A percentile compares a stretch with the other conserved stretches of the same genome.
Evolutionary conservation across 768 basidiomycete genomes (phyloP).

Genomic region (Baorangia bicolor): DNA sequence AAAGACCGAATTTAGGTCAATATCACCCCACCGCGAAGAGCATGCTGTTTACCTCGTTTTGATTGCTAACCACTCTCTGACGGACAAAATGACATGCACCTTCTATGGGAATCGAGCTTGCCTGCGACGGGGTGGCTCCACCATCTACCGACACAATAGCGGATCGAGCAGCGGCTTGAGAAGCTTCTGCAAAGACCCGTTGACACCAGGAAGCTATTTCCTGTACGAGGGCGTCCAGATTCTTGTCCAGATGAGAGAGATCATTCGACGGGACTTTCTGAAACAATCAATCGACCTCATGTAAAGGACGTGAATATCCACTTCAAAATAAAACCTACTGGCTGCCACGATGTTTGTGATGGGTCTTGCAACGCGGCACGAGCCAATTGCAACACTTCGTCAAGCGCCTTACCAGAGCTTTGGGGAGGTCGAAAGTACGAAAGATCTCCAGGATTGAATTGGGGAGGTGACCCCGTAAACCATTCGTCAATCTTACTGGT

Average conservation of each 20-base stretch:
- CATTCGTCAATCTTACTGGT: constrained; percentile 73
- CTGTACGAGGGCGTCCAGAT: constrained; percentile 62
- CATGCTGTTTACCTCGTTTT: constrained; percentile 50
- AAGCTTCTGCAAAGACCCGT: constrained; percentile 59
- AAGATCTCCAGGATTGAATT: constrained; percentile 35
- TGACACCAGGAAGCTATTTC: constrained; percentile 63
- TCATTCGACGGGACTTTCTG: constrained; percentile 51
- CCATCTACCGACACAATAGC: constrained; percentile 41
- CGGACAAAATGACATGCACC: constrained; percentile 41
- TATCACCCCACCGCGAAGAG: constrained; percentile 21
- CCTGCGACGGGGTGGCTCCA: constrained; percentile 30
- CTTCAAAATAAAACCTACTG: constrained; percentile 43
- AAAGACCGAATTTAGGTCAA: constrained; percentile 29
- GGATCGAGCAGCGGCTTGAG: constrained; percentile 62
- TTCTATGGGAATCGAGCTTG: constrained; percentile 32
- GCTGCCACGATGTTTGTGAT: constrained; percentile 48
- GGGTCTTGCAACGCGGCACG: constrained; percentile 47
- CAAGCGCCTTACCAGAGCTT: constrained; percentile 25
- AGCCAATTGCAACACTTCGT: constrained; percentile 47
- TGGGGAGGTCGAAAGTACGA: constrained; percentile 23
- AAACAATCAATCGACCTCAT: constrained; percentile 31
- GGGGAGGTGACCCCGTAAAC: constrained; percentile 61
- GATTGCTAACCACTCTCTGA: constrained; percentile 49
- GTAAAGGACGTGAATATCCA: constrained; percentile 25
- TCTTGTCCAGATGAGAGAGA: constrained; percentile 60